Evolutionary conservation across 202 grass and related monocot genomes (phyloP).

Genomic region (Digitaria exilis): DNA sequence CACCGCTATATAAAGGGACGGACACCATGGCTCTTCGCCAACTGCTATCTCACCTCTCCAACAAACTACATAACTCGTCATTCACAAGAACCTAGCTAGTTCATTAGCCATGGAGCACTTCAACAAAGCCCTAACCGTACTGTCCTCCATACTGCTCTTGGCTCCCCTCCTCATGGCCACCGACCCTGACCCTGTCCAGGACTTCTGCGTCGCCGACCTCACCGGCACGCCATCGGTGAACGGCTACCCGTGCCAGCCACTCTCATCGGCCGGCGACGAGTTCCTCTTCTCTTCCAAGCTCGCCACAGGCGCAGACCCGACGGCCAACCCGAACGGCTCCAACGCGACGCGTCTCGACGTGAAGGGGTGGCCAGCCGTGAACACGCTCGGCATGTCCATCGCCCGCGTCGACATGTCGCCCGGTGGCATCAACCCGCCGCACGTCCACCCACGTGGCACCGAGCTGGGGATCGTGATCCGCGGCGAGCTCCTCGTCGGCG

Average conservation of each 20-base stretch:
- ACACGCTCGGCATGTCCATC: conserved; percentile 54
- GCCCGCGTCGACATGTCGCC: no score
- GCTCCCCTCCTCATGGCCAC: conserved; percentile 18
- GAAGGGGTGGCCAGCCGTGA: conserved; percentile 47
- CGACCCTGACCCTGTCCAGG: conserved; percentile 70
- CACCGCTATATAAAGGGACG: conserved; percentile 4
- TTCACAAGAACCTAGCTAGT: neutral
- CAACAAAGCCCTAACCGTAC: conserved; percentile 2
- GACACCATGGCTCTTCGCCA: neutral
- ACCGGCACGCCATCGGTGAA: conserved; percentile 27
- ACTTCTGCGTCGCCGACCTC: conserved; percentile 71
- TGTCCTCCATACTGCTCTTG: conserved; percentile 2
- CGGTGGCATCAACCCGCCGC: no score
- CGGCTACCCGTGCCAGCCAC: conserved; percentile 51
- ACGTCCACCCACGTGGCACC: no score
- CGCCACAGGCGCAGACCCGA: conserved; percentile 16
- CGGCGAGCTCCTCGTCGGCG: conserved; percentile 63
- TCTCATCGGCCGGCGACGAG: conserved; percentile 25
- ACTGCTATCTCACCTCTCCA: neutral
- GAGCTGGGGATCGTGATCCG: neutral
- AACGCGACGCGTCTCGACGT: conserved; percentile 54
- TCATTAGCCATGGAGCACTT: neutral
- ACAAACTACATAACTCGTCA: neutral
- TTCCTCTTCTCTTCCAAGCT: conserved; percentile 53
- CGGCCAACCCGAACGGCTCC: conserved; percentile 52